These are phyloP conservation scores for Malassezia obtusa DNA, from an alignment of 1,284 basidiomycete genomes.

Conservation along the genomic window DNA sequence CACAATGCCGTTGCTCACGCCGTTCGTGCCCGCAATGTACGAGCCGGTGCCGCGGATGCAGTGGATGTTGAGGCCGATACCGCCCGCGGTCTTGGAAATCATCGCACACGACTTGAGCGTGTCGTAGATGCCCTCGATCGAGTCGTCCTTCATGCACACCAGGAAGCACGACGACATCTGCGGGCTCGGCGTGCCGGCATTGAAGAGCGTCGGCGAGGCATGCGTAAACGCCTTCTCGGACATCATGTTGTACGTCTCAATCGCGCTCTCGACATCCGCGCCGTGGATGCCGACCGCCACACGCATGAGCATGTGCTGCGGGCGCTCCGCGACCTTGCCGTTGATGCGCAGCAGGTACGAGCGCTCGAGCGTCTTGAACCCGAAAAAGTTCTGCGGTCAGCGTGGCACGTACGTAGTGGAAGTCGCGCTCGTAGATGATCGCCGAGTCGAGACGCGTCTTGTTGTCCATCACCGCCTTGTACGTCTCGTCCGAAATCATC, in stretches of 20 bases:
- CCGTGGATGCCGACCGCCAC: constrained; percentile 97
- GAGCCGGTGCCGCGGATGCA: constrained; percentile 89
- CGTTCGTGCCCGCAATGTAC: constrained; percentile 84
- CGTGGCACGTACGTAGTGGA: constrained; percentile 55
- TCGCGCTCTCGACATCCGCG: constrained; percentile 70
- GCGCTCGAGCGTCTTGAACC: constrained; percentile 97
- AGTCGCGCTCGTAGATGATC: constrained; percentile 96
- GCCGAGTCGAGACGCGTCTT: constrained; percentile 78
- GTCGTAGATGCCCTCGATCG: constrained; percentile 98
- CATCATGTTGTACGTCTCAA: constrained; percentile 79
- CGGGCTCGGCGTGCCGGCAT: constrained; percentile 88
- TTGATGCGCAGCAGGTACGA: constrained; percentile 92
- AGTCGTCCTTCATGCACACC: constrained; percentile 96
- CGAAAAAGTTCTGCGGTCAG: constrained; percentile 60
- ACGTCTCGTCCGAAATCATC: constrained; percentile 85
- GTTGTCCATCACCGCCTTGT: constrained; percentile 72
- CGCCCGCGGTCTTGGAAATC: constrained; percentile 98
- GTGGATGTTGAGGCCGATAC: constrained; percentile 93
- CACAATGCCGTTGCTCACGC: constrained; percentile 96
- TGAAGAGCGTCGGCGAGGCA: constrained; percentile 96
- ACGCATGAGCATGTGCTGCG: constrained; percentile 99
- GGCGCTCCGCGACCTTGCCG: constrained; percentile 88
- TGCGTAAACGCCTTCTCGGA: constrained; percentile 82
- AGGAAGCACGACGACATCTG: constrained; percentile 98
- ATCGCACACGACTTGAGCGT: constrained; percentile 96